phyloP scores from a whole-genome alignment of 2,329 filamentous ascomycete genomes.

The Cytospora chrysosperma region DNA sequence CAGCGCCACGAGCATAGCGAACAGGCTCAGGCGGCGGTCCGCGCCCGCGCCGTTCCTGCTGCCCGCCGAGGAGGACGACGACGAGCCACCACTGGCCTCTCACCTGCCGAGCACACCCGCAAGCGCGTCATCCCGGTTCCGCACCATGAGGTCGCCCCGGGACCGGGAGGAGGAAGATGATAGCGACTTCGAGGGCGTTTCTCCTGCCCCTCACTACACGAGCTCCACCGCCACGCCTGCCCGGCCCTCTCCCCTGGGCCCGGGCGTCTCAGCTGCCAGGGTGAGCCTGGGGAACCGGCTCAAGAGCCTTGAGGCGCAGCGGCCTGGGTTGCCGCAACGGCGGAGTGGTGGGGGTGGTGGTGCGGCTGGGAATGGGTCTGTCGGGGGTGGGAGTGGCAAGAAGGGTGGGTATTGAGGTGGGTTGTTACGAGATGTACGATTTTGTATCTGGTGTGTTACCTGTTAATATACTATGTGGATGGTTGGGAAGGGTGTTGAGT shows the following conservation, averaged over 20 bases:
- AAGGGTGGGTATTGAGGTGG: neutral
- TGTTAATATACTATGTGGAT: neutral
- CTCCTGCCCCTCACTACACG: constrained; percentile 23
- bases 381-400: neutral
- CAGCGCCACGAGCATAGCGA: constrained; percentile 15
- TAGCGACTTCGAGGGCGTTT: constrained; percentile 37
- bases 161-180: constrained; percentile 24
- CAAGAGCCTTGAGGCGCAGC: constrained; percentile 33
- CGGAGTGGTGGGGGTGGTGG: constrained; percentile 7
- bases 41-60: constrained; percentile 29
- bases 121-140: neutral
- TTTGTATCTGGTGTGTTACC: neutral
- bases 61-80: constrained; percentile 26
- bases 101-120: neutral
- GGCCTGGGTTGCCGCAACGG: constrained; percentile 9
- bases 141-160: constrained; percentile 1
- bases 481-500: neutral
- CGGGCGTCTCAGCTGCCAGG: constrained; percentile 41
- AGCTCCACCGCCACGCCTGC: neutral
- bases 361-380: neutral
- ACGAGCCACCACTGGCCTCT: constrained; percentile 30
- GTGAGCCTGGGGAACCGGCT: constrained; percentile 52
- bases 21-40: constrained; percentile 29
- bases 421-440: neutral
- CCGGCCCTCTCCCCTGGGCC: constrained; percentile 30